Conservation (phyloP, 1,284 basidiomycete genomes). For the Cerioporus squamosus region DNA sequence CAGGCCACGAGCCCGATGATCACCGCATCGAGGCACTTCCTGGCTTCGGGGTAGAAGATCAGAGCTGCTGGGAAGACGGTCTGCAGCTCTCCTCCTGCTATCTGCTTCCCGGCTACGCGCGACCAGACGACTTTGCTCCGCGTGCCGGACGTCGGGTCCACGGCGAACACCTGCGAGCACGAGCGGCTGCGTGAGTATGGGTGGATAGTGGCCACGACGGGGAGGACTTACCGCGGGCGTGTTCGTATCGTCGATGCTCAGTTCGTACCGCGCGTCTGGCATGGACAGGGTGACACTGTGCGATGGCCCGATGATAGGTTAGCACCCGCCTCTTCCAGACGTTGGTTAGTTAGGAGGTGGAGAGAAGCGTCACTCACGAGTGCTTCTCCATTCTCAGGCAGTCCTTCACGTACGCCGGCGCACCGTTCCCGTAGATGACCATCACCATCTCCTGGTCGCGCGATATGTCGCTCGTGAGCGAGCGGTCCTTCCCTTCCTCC, state of each 20-base stretch:
- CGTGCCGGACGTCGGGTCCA: slow-evolving; percentile 1
- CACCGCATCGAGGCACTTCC: background rate
- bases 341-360: too few species aligned
- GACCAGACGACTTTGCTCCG: slow-evolving; percentile 2
- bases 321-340: too few species aligned
- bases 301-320: background rate
- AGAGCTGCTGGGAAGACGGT: slow-evolving; percentile 4
- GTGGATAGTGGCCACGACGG: background rate
- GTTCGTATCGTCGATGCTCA: background rate
- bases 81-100: background rate
- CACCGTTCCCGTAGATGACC: slow-evolving; percentile 1
- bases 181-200: background rate
- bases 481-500: background rate
- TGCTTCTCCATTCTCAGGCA: slow-evolving; percentile 1
- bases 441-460: background rate
- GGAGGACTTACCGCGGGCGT: background rate
- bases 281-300: slow-evolving; percentile 4
- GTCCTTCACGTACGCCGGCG: background rate
- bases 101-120: background rate
- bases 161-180: background rate
- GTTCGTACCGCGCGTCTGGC: background rate
- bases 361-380: background rate
- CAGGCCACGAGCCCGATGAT: slow-evolving; percentile 4
- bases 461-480: background rate
- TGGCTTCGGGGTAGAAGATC: slow-evolving; percentile 4